Conservation (phyloP, 176 grass and related monocot genomes). For the Calamus simplicifolius region DNA sequence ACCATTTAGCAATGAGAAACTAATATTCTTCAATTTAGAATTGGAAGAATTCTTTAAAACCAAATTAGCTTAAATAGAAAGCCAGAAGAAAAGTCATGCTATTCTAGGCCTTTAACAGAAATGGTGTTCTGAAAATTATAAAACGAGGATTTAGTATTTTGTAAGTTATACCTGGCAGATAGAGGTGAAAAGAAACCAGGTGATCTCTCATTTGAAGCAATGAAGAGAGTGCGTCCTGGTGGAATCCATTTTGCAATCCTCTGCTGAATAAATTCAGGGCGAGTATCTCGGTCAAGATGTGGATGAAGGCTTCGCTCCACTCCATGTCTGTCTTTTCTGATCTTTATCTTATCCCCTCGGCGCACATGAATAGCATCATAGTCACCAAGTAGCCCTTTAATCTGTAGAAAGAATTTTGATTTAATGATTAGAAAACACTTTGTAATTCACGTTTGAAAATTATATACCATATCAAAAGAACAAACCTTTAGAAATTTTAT, state of each 20-base stretch:
- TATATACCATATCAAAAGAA: too few relatives aligned
- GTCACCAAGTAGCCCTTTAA: slow-evolving; percentile 76
- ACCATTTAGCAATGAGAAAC: too few relatives aligned
- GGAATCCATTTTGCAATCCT: slow-evolving; percentile 86
- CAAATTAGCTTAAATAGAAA: too few relatives aligned
- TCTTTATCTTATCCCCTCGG: slow-evolving; percentile 82
- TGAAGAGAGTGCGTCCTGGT: slow-evolving; percentile 63
- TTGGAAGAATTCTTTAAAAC: too few relatives aligned
- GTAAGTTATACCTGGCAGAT: slow-evolving; percentile 41
- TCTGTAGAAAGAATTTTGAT: slow-evolving; percentile 25
- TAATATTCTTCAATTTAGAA: too few relatives aligned
- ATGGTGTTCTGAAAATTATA: too few relatives aligned
- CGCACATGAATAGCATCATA: slow-evolving; percentile 99
- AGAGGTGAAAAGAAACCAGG: slow-evolving; percentile 79
- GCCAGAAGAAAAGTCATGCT: too few relatives aligned
- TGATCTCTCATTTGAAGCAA: slow-evolving; percentile 86
- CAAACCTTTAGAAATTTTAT: too few relatives aligned
- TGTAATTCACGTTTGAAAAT: too few relatives aligned
- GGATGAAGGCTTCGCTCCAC: slow-evolving; percentile 80
- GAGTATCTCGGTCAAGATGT: slow-evolving; percentile 96
- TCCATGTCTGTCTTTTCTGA: slow-evolving; percentile 78
- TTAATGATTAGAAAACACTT: too few relatives aligned
- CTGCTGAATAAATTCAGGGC: slow-evolving; percentile 65
- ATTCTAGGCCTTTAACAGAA: too few relatives aligned
- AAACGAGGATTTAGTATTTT: too few relatives aligned